Evolutionary conservation across 805 yeast species (phyloP), one percentile per base, ranked within the genome.

Genomic region (Dipodascus albidus): DNA sequence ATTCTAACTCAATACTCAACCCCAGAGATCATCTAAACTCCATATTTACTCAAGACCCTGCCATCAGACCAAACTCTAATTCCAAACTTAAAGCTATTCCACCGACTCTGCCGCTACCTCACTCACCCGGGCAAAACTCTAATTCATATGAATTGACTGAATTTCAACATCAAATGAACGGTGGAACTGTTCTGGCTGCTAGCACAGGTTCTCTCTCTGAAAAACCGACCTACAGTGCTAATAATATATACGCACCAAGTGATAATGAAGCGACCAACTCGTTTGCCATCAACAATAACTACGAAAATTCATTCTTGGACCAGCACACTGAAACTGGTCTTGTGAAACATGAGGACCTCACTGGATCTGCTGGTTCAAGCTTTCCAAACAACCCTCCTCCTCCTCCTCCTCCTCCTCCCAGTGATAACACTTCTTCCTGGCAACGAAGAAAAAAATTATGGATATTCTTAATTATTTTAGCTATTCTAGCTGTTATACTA

Each of bases 401-500:
- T 33, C 15, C n/a, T 33, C n/a, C 41, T 14, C 15, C n/a, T 11
- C 41, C n/a, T n/a, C 48, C 19, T 17, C 17, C 48, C 48, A 17
- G 48, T 9, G 20, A 42, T 11, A 42, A 42, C 9, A 19, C 51
- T n/a, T 23, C 38, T 14, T 23, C 17, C 11, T 21, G 50, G 44
- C 27, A 50, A 23, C 4, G 50, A 17, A 50, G 22, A 23, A 47
- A 47, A 47, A n/a, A 14, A 49, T 31, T n/a, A 51, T 49, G 23
- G 44, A 51, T 53, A 17, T 27, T 38, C 22, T 38, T 58, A 15
- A 20, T 54, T 20, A 27, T 55, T 17, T 11, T 54, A 21, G 50
- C 49, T 3, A 41, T 52, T 8, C 47, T 60, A 23, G 19, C 62
- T n/a, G 48, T 55, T 22, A 48, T 63, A 14, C 54, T 60, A 23